These are phyloP conservation scores for barrel medic (Medicago truncatula) DNA, from an alignment of 306 rosid genomes.

Conservation along the genomic window DNA sequence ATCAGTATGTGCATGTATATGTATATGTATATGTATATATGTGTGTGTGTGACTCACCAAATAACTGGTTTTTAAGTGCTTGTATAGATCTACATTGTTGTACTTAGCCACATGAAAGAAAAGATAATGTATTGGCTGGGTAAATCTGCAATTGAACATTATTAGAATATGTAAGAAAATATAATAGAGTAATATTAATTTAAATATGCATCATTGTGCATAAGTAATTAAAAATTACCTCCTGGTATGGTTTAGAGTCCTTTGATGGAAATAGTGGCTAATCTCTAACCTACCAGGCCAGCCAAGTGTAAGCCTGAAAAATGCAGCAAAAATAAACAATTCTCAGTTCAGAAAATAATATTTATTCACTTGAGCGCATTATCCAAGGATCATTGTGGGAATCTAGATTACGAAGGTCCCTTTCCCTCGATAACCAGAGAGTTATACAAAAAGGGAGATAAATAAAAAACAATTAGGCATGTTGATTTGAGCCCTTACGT, in stretches of 20 bases:
- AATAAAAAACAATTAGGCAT: neutral
- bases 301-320: conserved; percentile 34
- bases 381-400: too few species aligned
- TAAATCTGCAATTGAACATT: conserved; percentile 28
- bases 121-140: neutral
- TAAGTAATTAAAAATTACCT: conserved; percentile 18
- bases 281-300: conserved; percentile 23
- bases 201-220: neutral
- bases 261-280: neutral
- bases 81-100: conserved; percentile 13
- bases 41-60: conserved; percentile 25
- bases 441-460: neutral
- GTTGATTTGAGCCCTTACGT: conserved; percentile 35
- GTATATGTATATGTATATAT: neutral
- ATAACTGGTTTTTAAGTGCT: neutral
- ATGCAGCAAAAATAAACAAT: neutral
- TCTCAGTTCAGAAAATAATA: neutral
- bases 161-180: neutral
- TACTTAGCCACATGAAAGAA: neutral
- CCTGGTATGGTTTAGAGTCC: neutral
- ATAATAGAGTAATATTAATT: neutral
- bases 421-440: too few species aligned
- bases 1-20: too few species aligned
- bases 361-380: too few species aligned
- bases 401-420: too few species aligned